These are phyloP conservation scores for Pseudocercospora pini-densiflorae DNA, from an alignment of 2,329 filamentous ascomycete genomes.

Conservation along the genomic window DNA sequence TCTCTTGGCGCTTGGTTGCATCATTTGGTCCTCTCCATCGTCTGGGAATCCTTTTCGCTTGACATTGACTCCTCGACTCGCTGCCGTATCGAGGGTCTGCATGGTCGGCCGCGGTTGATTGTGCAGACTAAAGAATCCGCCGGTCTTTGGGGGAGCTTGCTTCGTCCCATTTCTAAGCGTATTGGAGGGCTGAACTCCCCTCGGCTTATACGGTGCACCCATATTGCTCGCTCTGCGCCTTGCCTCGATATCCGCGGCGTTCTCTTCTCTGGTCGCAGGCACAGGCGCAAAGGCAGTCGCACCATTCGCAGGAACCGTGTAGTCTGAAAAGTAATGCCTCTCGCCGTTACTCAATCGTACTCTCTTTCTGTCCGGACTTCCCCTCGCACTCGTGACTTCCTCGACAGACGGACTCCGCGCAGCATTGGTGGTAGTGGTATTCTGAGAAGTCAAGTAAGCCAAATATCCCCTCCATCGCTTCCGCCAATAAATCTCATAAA, in stretches of 20 bases:
- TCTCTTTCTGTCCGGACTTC: not conserved
- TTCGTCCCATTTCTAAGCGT: not conserved
- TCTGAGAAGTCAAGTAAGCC: conserved; percentile 1
- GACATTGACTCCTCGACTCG: not conserved
- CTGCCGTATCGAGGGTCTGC: not conserved
- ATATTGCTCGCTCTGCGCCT: not conserved
- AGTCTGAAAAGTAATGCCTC: not conserved
- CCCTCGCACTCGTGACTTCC: not conserved
- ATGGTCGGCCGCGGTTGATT: too few relatives aligned
- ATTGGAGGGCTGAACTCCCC: not conserved
- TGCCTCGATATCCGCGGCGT: not conserved
- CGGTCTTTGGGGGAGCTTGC: not conserved
- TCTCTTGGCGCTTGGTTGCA: not conserved
- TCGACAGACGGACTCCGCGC: conserved; percentile 2
- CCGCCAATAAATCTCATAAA: not conserved
- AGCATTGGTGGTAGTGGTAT: not conserved
- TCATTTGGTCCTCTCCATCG: not conserved
- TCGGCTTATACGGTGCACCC: not conserved
- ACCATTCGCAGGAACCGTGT: not conserved
- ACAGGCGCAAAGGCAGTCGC: not conserved
- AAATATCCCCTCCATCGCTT: not conserved
- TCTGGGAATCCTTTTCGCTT: not conserved
- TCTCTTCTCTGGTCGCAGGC: not conserved
- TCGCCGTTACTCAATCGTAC: not conserved
- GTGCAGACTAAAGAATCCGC: not conserved